phyloP scores from a whole-genome alignment of 495 filamentous ascomycete genomes.

The Penicillium cataractarum region DNA sequence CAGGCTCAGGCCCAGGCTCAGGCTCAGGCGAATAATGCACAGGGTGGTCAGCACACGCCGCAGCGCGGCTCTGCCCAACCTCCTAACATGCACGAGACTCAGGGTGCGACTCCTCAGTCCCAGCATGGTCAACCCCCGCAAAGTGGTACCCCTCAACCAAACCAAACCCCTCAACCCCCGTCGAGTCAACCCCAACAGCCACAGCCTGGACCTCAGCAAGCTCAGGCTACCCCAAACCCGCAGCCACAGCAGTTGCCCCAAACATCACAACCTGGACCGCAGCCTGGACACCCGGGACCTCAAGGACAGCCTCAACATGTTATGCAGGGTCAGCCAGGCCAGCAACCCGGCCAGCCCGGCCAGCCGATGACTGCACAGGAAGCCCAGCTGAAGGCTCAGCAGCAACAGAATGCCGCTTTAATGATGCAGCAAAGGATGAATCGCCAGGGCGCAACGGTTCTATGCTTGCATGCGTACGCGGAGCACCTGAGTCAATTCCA shows the following conservation, averaged over 20 bases:
- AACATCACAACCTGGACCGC: constrained; percentile 45
- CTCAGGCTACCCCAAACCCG: constrained; percentile 50
- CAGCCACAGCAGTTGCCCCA: constrained; percentile 53
- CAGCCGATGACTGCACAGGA: constrained; percentile 46
- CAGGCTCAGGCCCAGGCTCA: constrained; percentile 2
- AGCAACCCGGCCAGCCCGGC: constrained; percentile 46
- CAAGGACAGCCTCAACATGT: constrained; percentile 47
- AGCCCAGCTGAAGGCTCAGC: constrained; percentile 48
- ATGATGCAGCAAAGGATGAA: constrained; percentile 57
- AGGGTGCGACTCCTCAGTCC: constrained; percentile 56
- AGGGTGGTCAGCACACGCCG: constrained; percentile 51
- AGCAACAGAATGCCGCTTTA: constrained; percentile 49
- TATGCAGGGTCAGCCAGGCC: constrained; percentile 43
- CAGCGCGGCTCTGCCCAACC: constrained; percentile 50
- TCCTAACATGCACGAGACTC: constrained; percentile 50
- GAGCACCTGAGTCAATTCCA: constrained; percentile 70
- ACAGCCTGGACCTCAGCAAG: constrained; percentile 43
- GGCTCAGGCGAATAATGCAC: constrained; percentile 42
- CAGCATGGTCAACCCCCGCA: constrained; percentile 54
- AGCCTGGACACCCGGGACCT: constrained; percentile 40
- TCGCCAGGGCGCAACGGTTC: constrained; percentile 59
- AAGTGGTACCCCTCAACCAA: constrained; percentile 54
- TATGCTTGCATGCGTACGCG: constrained; percentile 69
- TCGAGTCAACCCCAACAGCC: constrained; percentile 46
- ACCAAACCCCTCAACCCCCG: constrained; percentile 47